A percentile compares a stretch with the other conserved stretches of the same genome.
Evolutionary conservation across 2,329 filamentous ascomycete genomes (phyloP).

Genomic region (Aulographum hederae): DNA sequence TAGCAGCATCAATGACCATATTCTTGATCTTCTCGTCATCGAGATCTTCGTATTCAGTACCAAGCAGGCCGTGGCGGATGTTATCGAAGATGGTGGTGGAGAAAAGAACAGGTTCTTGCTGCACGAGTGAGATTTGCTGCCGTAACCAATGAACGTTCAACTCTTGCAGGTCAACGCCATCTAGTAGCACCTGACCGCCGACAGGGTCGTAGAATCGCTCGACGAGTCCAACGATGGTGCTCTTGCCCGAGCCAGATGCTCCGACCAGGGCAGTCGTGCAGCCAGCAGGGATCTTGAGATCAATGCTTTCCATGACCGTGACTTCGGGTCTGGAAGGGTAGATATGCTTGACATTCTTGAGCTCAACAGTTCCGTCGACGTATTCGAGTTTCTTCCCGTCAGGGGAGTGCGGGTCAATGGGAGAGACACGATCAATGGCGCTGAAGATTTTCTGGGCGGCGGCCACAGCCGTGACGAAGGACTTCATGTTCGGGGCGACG

Average conservation of each 20-base stretch:
- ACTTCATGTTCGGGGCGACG: conserved; percentile 67
- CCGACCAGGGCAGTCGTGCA: conserved; percentile 90
- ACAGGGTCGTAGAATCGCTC: conserved; percentile 92
- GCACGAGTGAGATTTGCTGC: conserved; percentile 80
- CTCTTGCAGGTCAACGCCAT: conserved; percentile 62
- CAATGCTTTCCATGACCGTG: conserved; percentile 70
- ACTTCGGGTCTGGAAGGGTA: conserved; percentile 90
- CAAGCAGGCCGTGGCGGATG: conserved; percentile 79
- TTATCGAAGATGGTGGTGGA: conserved; percentile 78
- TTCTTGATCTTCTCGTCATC: conserved; percentile 48
- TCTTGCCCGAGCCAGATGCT: conserved; percentile 86
- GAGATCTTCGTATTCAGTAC: conserved; percentile 55
- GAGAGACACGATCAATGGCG: conserved; percentile 77
- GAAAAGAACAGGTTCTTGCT: conserved; percentile 84
- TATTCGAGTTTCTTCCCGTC: conserved; percentile 55
- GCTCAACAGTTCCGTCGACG: conserved; percentile 60
- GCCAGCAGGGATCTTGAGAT: conserved; percentile 62
- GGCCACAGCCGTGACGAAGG: conserved; percentile 66
- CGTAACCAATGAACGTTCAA: conserved; percentile 83
- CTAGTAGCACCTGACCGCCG: conserved; percentile 57
- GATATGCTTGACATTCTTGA: conserved; percentile 74
- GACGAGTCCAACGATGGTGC: conserved; percentile 80
- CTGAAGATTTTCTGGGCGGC: conserved; percentile 84
- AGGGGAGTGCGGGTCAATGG: conserved; percentile 57
- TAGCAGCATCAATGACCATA: conserved; percentile 63